Evolutionary conservation across 805 yeast species (phyloP).

Genomic region (Lipomyces sp.): DNA sequence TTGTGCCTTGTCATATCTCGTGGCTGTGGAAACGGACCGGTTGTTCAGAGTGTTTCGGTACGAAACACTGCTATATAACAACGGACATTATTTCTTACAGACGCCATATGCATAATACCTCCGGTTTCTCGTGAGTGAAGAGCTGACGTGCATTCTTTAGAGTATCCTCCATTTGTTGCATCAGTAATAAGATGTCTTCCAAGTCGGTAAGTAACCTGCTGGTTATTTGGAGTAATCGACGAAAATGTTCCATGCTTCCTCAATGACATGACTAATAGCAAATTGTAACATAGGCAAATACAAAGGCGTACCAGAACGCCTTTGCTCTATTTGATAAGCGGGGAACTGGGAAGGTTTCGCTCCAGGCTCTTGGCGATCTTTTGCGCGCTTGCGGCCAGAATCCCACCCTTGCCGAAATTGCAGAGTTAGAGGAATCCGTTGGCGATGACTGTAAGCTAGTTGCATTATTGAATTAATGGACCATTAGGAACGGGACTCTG

Average conservation of each 20-base stretch:
- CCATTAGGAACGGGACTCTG: background rate
- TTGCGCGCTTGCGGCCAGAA: conserved; percentile 97
- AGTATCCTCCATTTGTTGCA: background rate
- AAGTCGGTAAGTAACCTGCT: conserved; percentile 21
- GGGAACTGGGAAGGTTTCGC: conserved; percentile 89
- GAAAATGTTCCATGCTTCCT: background rate
- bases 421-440: conserved; percentile 56
- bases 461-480: background rate
- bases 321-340: conserved; percentile 95
- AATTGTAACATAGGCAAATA: conserved; percentile 22
- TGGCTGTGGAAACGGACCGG: background rate
- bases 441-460: conserved; percentile 44
- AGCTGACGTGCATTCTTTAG: background rate
- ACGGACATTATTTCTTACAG: background rate
- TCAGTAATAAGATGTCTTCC: conserved; percentile 24
- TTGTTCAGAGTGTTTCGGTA: too few species aligned
- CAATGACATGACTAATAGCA: background rate
- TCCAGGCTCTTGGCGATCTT: conserved; percentile 85
- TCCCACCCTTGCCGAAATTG: conserved; percentile 90
- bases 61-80: too few species aligned
- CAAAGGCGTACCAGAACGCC: conserved; percentile 56
- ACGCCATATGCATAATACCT: background rate
- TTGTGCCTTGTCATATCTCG: background rate
- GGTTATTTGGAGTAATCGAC: background rate
- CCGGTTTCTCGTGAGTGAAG: background rate